Conservation (phyloP, 371 early-diverging fungal species). For the Thermomucor indicae-seudaticae region DNA sequence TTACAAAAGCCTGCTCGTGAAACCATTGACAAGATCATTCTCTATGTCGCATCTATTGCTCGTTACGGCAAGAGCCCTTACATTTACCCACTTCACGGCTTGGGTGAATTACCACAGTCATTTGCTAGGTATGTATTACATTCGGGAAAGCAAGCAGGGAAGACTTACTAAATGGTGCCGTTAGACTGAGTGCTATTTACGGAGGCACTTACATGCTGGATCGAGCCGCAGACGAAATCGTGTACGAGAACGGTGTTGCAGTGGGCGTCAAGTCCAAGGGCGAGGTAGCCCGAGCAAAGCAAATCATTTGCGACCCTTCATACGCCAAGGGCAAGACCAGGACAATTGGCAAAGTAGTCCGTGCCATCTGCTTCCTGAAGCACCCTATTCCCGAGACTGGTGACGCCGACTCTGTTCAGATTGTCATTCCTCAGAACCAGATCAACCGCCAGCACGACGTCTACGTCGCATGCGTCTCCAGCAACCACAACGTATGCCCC, state of each 20-base stretch:
- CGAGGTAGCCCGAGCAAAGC: constrained; percentile 77
- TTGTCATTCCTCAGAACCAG: constrained; percentile 97
- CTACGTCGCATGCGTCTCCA: constrained; percentile 90
- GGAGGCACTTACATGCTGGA: constrained; percentile 98
- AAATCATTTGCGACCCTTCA: constrained; percentile 95
- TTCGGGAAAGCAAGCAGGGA: constrained; percentile 6
- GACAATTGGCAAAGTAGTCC: constrained; percentile 83
- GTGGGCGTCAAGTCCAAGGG: constrained; percentile 87
- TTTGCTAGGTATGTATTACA: constrained; percentile 81
- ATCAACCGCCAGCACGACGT: constrained; percentile 89
- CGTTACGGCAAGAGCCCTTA: constrained; percentile 98
- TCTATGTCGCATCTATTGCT: constrained; percentile 95
- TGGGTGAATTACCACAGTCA: constrained; percentile 99
- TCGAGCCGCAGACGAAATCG: constrained; percentile 88
- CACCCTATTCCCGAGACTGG: constrained; percentile 91
- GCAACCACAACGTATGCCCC: constrained; percentile 88
- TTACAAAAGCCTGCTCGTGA: constrained; percentile 83
- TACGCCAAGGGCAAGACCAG: constrained; percentile 80
- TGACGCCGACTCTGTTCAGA: constrained; percentile 86
- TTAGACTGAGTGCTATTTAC: constrained; percentile 89
- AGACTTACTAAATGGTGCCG: neutral
- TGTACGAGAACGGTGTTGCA: constrained; percentile 82
- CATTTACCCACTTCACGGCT: constrained; percentile 99
- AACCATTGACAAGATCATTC: constrained; percentile 89
- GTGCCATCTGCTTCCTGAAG: constrained; percentile 92